Evolutionary conservation across 2,329 filamentous ascomycete species (phyloP), one percentile per base, ranked within the genome.

Genomic region (Sporothrix pseudoabietina): DNA sequence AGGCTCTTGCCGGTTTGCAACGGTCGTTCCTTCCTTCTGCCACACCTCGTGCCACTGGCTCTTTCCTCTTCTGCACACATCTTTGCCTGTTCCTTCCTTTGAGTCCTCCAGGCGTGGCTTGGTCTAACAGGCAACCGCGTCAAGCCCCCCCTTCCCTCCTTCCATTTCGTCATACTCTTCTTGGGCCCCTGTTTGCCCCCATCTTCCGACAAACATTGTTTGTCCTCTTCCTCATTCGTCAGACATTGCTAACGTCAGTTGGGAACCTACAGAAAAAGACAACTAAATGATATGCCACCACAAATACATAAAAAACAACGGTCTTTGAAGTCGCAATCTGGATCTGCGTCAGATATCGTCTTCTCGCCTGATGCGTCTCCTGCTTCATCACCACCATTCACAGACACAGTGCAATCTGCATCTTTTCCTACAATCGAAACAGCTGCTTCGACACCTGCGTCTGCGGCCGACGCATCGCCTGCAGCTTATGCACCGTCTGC

Each of bases 321-420:
- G 61, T 65, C 61, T 14, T 3, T 26, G 4, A 47, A 65, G 10
- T 65, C 61, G n/a, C n/a, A 22, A 8, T 65, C 61, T 41, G 61
- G 8, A 47, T 47, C 61, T 3, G 61, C 61, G 8, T 68, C 65
- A 4, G 65, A 68, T 16, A n/a, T 35, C 0, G 16, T 35, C 3
- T 68, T 68, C 65, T 68, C 65, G 3, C 65, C 65, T 35, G 65
- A 14, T 12, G 65, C 26, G 5, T 68, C 65, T 52, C 65, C 61
- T 22, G 61, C 10, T 4, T 16, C 65, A 68, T 49, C 65, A 10
- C 65, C 65, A 52, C 44, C 65, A 52, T 26, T 10, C 65, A 52
- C 65, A 4, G 44, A n/a, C 44, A 16, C 65, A n/a, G 22, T 52
- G 22, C 44, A n/a, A n/a, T 52, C 44, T 30, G 26, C 65, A 12